Evolutionary conservation across 2,329 filamentous ascomycete species (phyloP), one percentile per base, ranked within the genome.

Genomic region (Pezicula radicicola): DNA sequence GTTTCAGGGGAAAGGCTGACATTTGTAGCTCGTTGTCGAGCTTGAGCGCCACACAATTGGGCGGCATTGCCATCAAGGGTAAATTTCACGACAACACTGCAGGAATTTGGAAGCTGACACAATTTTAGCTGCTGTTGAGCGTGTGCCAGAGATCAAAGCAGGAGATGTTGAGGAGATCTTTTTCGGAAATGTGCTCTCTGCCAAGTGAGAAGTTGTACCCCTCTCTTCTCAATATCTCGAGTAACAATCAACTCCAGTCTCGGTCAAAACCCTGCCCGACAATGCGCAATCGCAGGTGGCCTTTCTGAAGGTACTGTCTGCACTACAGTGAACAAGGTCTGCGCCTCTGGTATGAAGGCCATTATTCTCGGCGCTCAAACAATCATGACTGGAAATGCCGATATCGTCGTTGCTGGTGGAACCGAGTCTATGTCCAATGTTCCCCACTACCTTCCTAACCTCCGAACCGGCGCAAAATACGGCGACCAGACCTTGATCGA

Each of bases 281-380:
- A 99, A 77, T 95, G 89, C 73, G 91, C 92, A 64, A 82, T 99
- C 66, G 84, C 86, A 64, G 94, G 91, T 66, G 94, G 94, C 57
- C 89, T 99, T 59, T 76, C 84, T 50, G 80, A 95, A 58, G 80
- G 81, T 50, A 89, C 88, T 59, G 83, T 95, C 63, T 89, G 87
- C 75, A 99, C 94, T 43, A 96, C 92, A 48, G 84, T 99, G 68
- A 99, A 99, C 87, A 99, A 99, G 79, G 94, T 99, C 70, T 99
- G 94, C 81, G 94, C 94, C 59, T 97, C 92, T 9, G 87, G 88
- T 42, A 78, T 97, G 70, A 99, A 99, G 80, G 90, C 94, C 62
- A 87, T 99, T 68, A 91, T 96, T 60, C 81, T 99, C 55, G 94
- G 89, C 62, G 90, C 93, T 48, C 94, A 97, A 75, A 97, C 93